Conservation (phyloP, 257 asterid species). For the Solanum pinnatisectum region DNA sequence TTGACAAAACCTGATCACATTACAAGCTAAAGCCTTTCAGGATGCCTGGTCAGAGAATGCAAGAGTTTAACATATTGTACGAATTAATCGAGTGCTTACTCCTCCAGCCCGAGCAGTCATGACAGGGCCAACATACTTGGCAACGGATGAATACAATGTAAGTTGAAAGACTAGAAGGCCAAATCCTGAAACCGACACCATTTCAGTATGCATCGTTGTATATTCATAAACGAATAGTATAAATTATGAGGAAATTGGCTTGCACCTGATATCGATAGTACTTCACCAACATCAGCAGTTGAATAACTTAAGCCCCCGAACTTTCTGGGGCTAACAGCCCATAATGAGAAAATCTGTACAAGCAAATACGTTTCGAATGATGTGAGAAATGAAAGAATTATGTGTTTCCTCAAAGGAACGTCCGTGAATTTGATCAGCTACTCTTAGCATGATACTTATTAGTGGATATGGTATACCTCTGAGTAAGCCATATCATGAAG, state of each 20-base stretch:
- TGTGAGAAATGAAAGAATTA: neutral
- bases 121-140: constrained; percentile 52
- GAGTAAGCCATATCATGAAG: constrained; percentile 88
- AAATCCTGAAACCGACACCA: constrained; percentile 41
- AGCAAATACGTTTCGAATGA: neutral
- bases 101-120: constrained; percentile 53
- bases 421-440: neutral
- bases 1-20: constrained; percentile 41
- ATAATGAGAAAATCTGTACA: constrained; percentile 68
- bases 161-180: constrained; percentile 72
- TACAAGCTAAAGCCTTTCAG: neutral
- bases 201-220: neutral
- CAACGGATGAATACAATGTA: constrained; percentile 37
- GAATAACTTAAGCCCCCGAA: constrained; percentile 61
- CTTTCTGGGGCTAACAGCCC: constrained; percentile 80
- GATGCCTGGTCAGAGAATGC: neutral
- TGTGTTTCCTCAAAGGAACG: neutral
- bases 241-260: neutral
- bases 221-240: neutral
- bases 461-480: constrained; percentile 37
- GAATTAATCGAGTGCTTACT: constrained; percentile 20
- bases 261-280: constrained; percentile 69
- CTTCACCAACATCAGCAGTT: constrained; percentile 64
- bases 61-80: neutral
- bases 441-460: neutral